Evolutionary conservation across 2,329 filamentous ascomycete genomes (phyloP), one percentile per base, ranked within the genome.

Genomic region (Pseudocercospora cruenta): DNA sequence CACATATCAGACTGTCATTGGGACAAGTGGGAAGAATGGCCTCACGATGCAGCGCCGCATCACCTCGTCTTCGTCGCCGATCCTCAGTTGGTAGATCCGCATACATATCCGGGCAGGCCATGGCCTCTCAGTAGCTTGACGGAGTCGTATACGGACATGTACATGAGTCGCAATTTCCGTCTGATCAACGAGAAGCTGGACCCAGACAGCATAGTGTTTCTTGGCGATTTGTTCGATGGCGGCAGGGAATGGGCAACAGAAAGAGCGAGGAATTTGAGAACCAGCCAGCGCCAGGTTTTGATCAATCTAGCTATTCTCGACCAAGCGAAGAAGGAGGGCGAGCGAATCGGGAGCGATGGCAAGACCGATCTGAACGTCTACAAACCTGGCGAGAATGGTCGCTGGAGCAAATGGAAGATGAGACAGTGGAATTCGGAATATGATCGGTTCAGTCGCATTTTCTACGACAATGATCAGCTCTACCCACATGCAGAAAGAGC

Each of bases 211-310:
- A 83, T 96, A 0, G 87, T 97, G 76, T 98, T 99, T 76, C 83
- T 99, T 0, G 95, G 95, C 7, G 95, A 99, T 76, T 82, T 99
- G 0, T 97, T 99, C 74, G 95, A 99, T 76, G 95, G 95, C 3
- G 95, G 95, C 8, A 87, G 95, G 71, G 95, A 99, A 82, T 99
- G 95, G 95, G 91, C 90, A 71, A 94, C 94, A 12, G 82, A 79
- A 2, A 83, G 83, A 39, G 69, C 74, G 12, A 65, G 68, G 43
- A 54, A 60, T 12, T 57, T 76, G 61, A 73, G 63, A 21, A 33
- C 47, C 22, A 65, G 59, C 26, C 69, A 73, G 66, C 71, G 69
- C 49, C 62, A 71, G 49, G 33, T 63, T 16, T 55, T 74, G 67
- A 65, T 71, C 31, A 64, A 70, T 24, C 36, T 73, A 60, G 61